Conservation (phyloP, 2,329 filamentous ascomycete genomes). For the Sarocladium strictum region DNA sequence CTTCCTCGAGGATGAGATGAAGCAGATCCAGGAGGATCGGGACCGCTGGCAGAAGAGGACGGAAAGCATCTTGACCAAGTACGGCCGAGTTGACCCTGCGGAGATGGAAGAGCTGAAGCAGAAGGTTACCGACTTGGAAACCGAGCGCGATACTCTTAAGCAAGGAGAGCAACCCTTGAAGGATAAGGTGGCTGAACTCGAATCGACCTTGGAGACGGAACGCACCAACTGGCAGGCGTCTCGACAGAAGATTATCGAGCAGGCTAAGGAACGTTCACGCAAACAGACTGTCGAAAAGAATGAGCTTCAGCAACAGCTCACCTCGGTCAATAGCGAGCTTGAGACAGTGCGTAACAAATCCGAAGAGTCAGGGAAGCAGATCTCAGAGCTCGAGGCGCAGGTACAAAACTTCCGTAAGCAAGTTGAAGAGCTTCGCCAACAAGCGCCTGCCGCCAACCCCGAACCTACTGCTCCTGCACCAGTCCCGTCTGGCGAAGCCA, state of each 20-base stretch:
- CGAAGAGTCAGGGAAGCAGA: conserved; percentile 26
- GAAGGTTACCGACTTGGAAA: conserved; percentile 60
- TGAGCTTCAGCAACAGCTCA: conserved; percentile 44
- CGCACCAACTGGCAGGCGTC: conserved; percentile 46
- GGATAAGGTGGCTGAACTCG: conserved; percentile 45
- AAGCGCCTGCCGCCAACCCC: conserved; percentile 21
- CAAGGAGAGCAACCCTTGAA: conserved; percentile 45
- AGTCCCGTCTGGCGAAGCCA: conserved; percentile 22
- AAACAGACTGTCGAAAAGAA: conserved; percentile 49
- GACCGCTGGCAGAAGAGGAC: conserved; percentile 95
- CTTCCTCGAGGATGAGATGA: conserved; percentile 81
- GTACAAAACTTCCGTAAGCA: conserved; percentile 37
- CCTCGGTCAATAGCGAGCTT: conserved; percentile 47
- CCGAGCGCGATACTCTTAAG: conserved; percentile 55
- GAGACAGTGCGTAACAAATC: conserved; percentile 36
- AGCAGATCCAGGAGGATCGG: conserved; percentile 81
- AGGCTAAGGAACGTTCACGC: conserved; percentile 56
- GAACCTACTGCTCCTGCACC: conserved; percentile 29
- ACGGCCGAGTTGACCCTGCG: conserved; percentile 88
- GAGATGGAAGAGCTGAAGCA: conserved; percentile 87
- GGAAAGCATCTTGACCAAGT: conserved; percentile 92
- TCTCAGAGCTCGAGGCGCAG: conserved; percentile 34
- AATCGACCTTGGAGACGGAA: conserved; percentile 48
- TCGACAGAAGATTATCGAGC: conserved; percentile 50
- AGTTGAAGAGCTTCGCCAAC: conserved; percentile 30